These are phyloP conservation scores for Chlamydomonas eustigma DNA, from an alignment of 139 green algal genomes.

Conservation along the genomic window DNA sequence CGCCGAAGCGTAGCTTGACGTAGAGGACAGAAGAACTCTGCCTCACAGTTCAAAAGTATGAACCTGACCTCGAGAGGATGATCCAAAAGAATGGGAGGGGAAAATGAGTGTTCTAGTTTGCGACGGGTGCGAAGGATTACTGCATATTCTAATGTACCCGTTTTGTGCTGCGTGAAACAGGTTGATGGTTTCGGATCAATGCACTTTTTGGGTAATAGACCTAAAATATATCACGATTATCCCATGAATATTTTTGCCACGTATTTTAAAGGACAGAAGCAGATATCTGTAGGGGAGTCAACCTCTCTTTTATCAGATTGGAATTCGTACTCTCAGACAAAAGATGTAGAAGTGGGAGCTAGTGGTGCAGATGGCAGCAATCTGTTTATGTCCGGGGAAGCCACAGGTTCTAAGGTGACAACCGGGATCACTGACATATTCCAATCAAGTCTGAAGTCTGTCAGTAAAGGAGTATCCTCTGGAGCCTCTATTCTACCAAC, in stretches of 20 bases:
- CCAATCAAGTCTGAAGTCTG: not conserved
- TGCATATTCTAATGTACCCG: too few species aligned
- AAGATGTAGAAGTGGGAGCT: not conserved
- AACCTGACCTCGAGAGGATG: too few species aligned
- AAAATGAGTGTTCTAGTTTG: too few species aligned
- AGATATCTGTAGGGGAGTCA: not conserved
- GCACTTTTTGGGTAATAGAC: too few species aligned
- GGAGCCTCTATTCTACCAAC: conserved; percentile 8
- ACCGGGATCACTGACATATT: not conserved
- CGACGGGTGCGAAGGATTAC: too few species aligned
- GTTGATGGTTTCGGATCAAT: too few species aligned
- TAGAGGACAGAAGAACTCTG: too few species aligned
- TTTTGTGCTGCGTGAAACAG: too few species aligned
- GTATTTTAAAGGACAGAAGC: not conserved
- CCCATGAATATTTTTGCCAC: not conserved
- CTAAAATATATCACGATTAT: too few species aligned
- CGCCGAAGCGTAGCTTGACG: too few species aligned
- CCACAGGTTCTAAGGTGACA: not conserved
- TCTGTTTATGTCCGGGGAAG: not conserved
- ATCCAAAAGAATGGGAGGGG: too few species aligned
- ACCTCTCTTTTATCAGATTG: not conserved
- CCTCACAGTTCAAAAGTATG: too few species aligned
- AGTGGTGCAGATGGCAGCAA: not conserved
- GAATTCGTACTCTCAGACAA: not conserved
- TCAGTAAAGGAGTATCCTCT: not conserved